Evolutionary conservation across 1,284 basidiomycete species (phyloP).

Genomic region (Cerioporus squamosus): DNA sequence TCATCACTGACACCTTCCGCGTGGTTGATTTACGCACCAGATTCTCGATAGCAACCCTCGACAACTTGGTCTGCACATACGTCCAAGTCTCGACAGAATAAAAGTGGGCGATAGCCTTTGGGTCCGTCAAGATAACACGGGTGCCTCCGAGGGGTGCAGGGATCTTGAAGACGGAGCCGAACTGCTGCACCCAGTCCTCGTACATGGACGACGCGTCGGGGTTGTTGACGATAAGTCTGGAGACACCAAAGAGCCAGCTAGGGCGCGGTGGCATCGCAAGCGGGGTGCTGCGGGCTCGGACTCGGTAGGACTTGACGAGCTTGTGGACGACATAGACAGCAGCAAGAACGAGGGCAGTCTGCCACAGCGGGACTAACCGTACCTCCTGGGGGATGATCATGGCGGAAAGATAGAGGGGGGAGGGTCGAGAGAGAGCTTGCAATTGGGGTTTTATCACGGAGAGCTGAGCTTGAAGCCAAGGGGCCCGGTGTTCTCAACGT

Average conservation of each 20-base stretch:
- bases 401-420: not conserved
- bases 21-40: slow-evolving; percentile 38
- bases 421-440: no score
- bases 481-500: no score
- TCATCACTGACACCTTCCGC: no score
- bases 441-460: no score
- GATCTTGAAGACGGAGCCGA: slow-evolving; percentile 51
- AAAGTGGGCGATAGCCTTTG: slow-evolving; percentile 57
- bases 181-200: slow-evolving; percentile 45
- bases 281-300: slow-evolving; percentile 29
- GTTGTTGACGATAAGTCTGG: slow-evolving; percentile 14
- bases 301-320: slow-evolving; percentile 9
- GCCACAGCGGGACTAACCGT: slow-evolving; percentile 5
- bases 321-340: slow-evolving; percentile 22
- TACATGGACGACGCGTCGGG: slow-evolving; percentile 23
- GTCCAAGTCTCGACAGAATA: slow-evolving; percentile 52
- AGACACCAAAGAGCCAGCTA: slow-evolving; percentile 34
- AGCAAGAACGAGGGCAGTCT: slow-evolving; percentile 2
- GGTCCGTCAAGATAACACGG: slow-evolving; percentile 52
- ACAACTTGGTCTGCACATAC: slow-evolving; percentile 42
- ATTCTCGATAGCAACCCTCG: slow-evolving; percentile 43
- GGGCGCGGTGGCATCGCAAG: slow-evolving; percentile 36
- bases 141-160: slow-evolving; percentile 44
- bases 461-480: no score
- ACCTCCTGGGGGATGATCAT: slow-evolving; percentile 16